Evolutionary conservation across 2,329 filamentous ascomycete species (phyloP).

Genomic region (Colletotrichum caudatum): DNA sequence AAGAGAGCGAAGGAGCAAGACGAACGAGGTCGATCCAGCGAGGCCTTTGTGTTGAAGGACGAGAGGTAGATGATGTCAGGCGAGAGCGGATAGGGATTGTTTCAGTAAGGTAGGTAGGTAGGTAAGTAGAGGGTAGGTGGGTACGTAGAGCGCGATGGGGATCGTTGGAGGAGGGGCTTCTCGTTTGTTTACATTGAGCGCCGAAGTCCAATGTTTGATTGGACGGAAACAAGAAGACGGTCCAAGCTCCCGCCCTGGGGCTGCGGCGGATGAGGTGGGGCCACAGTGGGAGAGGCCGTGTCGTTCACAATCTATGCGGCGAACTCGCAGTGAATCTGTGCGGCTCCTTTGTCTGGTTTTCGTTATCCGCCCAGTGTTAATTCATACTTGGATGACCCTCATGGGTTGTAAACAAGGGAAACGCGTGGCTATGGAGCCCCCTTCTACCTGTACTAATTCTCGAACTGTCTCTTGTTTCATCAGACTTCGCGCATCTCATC

Average conservation of each 20-base stretch:
- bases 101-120: neutral
- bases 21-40: conserved; percentile 22
- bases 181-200: conserved; percentile 41
- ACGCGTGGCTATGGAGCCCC: conserved; percentile 18
- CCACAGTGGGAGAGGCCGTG: conserved; percentile 7
- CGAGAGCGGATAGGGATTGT: conserved; percentile 28
- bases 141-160: conserved; percentile 37
- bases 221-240: conserved; percentile 7
- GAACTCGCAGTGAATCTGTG: conserved; percentile 10
- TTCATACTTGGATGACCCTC: conserved; percentile 20
- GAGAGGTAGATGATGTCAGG: conserved; percentile 40
- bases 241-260: conserved; percentile 29
- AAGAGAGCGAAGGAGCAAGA: conserved; percentile 9
- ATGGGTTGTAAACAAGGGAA: conserved; percentile 16
- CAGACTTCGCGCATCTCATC: neutral
- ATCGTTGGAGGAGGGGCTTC: conserved; percentile 32
- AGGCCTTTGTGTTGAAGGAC: conserved; percentile 13
- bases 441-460: conserved; percentile 2
- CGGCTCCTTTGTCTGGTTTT: neutral
- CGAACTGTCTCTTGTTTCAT: conserved; percentile 21
- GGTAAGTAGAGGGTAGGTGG: neutral
- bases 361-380: conserved; percentile 15
- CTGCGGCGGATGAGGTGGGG: conserved; percentile 21
- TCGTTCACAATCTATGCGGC: conserved; percentile 9
- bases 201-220: conserved; percentile 16